Evolutionary conservation across 176 grass and related monocot genomes (phyloP), one percentile per base, ranked within the genome.

Genomic region (Aegilops sharonensis): DNA sequence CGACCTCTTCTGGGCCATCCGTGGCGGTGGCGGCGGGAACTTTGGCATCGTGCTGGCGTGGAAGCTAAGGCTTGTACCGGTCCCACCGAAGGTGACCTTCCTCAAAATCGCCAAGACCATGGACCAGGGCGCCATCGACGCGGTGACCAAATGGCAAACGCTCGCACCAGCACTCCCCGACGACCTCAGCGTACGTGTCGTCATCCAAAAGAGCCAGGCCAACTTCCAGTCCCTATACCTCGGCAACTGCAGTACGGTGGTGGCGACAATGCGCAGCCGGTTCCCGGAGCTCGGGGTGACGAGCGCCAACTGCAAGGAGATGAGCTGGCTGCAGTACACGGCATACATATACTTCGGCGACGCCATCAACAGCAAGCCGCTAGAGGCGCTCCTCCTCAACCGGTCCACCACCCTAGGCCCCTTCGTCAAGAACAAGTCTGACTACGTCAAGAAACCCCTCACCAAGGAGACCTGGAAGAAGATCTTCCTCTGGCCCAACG

Each of bases 1-100:
- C 32, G 84, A 91, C 18, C 21, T 80, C 17, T 91, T 91, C 42
- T 91, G 85, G 89, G 85, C 85, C 5, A 80, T 91, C 56, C 68
- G 68, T 0, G 85, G 85, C 12, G 80, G 80, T 56, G 80, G 80
- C 12, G 84, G 74, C 1, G 65, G 25, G 69, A 91, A 68, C 57
- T 91, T 91, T 21, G 84, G 84, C 40, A 64, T 90, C 80, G 79
- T 90, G 64, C 14, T 90, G 31, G 66, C 89, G 4, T 90, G 62
- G 39, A 79, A 84, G 79, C 60, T 90, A 31, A 56, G 21, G 86
- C 73, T 91, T 0, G 71, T 82, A 5, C 32, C 24, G 4, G 78
- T 91, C 20, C 71, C 90, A 25, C 30, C 54, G 11, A 79, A 3
- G 8, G 77, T 91, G n/a, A 78, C 82, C 0, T 48, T 64, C 15